Conservation (phyloP, 2,329 filamentous ascomycete species). For the Colletotrichum acutatum region DNA sequence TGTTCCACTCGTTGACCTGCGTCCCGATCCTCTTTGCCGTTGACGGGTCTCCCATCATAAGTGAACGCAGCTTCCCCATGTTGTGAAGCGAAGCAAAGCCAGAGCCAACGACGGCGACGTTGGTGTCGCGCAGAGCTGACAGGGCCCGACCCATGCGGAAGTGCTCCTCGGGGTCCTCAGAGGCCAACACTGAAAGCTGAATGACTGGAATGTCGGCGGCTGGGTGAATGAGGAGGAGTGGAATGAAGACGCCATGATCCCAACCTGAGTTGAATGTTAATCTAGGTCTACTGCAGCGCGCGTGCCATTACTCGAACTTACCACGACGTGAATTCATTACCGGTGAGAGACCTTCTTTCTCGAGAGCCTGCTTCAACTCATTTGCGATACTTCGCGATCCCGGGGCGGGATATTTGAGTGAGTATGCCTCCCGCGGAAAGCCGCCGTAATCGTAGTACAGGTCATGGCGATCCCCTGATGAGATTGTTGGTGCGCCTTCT, state of each 20-base stretch:
- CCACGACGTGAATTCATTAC: conserved; percentile 50
- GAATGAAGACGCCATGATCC: conserved; percentile 72
- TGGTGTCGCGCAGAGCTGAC: conserved; percentile 57
- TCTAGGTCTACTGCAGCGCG: not conserved
- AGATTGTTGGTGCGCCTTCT: conserved; percentile 60
- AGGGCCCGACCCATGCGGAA: conserved; percentile 65
- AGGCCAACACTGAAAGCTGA: conserved; percentile 65
- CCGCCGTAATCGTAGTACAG: conserved; percentile 70
- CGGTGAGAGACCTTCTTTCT: conserved; percentile 56
- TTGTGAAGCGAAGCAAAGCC: conserved; percentile 71
- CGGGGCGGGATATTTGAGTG: conserved; percentile 65
- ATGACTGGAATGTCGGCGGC: conserved; percentile 63
- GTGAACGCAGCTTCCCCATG: conserved; percentile 56
- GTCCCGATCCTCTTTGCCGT: conserved; percentile 40
- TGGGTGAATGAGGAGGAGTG: conserved; percentile 65
- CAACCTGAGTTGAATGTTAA: conserved; percentile 48
- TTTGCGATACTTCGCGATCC: conserved; percentile 65
- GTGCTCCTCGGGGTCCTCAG: conserved; percentile 61
- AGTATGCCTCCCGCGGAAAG: conserved; percentile 66
- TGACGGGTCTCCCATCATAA: conserved; percentile 40
- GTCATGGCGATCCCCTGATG: conserved; percentile 56
- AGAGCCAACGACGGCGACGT: conserved; percentile 69
- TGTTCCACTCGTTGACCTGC: conserved; percentile 56
- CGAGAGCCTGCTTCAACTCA: conserved; percentile 58
- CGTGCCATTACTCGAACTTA: conserved; percentile 36